Percentiles rank a stretch among this genome's conserved stretches.
Conservation (phyloP, 345 rosid genomes). For the Salix caprea region DNA sequence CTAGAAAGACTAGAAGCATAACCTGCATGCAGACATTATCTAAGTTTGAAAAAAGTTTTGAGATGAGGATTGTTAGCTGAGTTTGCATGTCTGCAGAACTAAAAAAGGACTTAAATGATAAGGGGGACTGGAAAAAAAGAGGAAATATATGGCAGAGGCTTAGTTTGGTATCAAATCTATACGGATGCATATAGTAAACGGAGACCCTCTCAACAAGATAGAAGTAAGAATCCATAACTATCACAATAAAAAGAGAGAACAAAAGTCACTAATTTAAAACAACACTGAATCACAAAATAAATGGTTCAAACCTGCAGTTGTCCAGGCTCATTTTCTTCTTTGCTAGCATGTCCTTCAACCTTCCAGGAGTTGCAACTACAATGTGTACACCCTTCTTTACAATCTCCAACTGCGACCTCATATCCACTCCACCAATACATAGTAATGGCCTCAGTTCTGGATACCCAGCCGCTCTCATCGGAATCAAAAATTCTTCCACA, state of each 20-base stretch:
- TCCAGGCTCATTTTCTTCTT: constrained; percentile 91
- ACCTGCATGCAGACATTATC: too few relatives aligned
- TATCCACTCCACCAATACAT: constrained; percentile 89
- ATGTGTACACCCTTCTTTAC: constrained; percentile 86
- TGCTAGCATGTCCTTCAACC: constrained; percentile 91
- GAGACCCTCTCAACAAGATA: neutral
- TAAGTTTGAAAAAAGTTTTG: too few relatives aligned
- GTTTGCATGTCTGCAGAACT: neutral
- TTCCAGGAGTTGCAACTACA: constrained; percentile 94
- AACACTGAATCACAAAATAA: neutral
- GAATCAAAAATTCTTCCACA: constrained; percentile 66
- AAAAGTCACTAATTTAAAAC: neutral
- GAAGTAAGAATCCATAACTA: neutral
- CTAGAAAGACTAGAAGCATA: too few relatives aligned
- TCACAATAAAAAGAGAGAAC: neutral
- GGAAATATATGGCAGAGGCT: neutral
- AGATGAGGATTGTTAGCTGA: neutral
- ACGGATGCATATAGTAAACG: neutral
- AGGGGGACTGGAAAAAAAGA: neutral
- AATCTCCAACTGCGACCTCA: constrained; percentile 82
- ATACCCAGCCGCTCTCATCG: constrained; percentile 58
- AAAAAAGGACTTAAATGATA: neutral
- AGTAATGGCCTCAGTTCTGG: constrained; percentile 72
- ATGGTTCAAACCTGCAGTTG: constrained; percentile 62
- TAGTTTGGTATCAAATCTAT: neutral